A percentile compares a stretch with the other conserved stretches of the same genome.
Evolutionary conservation across 2,329 filamentous ascomycete genomes (phyloP).

Genomic region (Periglandula ipomoeae): DNA sequence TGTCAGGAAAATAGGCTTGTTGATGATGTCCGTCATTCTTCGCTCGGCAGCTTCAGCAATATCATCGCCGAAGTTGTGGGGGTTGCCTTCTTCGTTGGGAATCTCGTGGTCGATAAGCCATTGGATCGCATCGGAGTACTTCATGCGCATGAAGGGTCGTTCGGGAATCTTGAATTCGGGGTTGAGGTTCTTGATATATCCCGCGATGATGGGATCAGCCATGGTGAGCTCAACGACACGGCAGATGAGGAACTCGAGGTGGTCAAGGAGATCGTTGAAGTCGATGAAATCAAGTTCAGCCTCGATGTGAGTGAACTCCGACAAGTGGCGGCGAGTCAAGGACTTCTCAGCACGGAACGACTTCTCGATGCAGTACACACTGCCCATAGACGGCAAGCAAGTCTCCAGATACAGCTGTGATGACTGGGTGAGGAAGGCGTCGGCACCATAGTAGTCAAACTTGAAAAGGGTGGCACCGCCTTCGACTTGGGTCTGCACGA

Average conservation of each 20-base stretch:
- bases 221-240: slow-evolving; percentile 72
- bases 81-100: slow-evolving; percentile 82
- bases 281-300: slow-evolving; percentile 93
- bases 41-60: slow-evolving; percentile 97
- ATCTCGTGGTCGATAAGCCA: slow-evolving; percentile 91
- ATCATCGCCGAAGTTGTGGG: slow-evolving; percentile 89
- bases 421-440: slow-evolving; percentile 90
- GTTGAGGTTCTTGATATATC: slow-evolving; percentile 78
- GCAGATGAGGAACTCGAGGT: slow-evolving; percentile 83
- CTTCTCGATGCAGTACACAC: slow-evolving; percentile 97
- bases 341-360: slow-evolving; percentile 98
- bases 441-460: slow-evolving; percentile 81
- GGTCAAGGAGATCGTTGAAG: slow-evolving; percentile 78
- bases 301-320: slow-evolving; percentile 96
- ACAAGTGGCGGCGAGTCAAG: slow-evolving; percentile 84
- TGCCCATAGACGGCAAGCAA: slow-evolving; percentile 77
- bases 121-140: slow-evolving; percentile 85
- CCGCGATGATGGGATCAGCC: slow-evolving; percentile 61
- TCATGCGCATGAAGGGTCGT: slow-evolving; percentile 89
- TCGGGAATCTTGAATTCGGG: slow-evolving; percentile 74
- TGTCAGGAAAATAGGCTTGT: slow-evolving; percentile 88
- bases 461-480: slow-evolving; percentile 86
- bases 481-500: slow-evolving; percentile 93
- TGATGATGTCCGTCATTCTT: slow-evolving; percentile 94
- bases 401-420: slow-evolving; percentile 98